These are phyloP conservation scores for Carex myosuroides DNA, from an alignment of 176 grass and related monocot species.

Conservation along the genomic window DNA sequence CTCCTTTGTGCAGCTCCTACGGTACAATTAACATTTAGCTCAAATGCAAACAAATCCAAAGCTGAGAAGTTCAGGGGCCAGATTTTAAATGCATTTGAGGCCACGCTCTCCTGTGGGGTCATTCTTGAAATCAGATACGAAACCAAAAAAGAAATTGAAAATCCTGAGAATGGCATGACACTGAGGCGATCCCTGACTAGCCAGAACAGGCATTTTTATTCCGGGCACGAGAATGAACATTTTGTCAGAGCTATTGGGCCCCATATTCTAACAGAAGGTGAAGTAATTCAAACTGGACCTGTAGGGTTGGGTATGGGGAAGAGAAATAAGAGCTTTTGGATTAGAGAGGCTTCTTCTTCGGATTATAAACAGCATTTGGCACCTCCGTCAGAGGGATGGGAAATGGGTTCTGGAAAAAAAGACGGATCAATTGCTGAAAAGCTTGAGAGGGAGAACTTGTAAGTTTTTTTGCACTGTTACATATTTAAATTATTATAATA, in stretches of 20 bases:
- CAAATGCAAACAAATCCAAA: conserved; percentile 56
- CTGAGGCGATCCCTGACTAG: conserved; percentile 53
- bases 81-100: conserved; percentile 89
- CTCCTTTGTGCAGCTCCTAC: conserved; percentile 54
- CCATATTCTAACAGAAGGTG: conserved; percentile 89
- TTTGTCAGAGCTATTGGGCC: conserved; percentile 55
- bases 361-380: conserved; percentile 16
- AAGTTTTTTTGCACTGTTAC: conserved; percentile 7
- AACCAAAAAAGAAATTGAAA: conserved; percentile 37
- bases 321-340: conserved; percentile 4
- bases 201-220: conserved; percentile 46
- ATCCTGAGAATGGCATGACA: conserved; percentile 36
- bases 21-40: conserved; percentile 68
- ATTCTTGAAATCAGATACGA: conserved; percentile 87
- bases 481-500: neutral
- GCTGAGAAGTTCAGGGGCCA: conserved; percentile 77
- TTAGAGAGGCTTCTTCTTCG: conserved; percentile 27
- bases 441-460: conserved; percentile 45
- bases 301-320: conserved; percentile 3
- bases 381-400: conserved; percentile 28
- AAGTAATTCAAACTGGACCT: conserved; percentile 63
- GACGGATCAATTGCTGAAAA: conserved; percentile 38
- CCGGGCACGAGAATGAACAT: conserved; percentile 51
- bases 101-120: conserved; percentile 63
- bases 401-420: conserved; percentile 25